Base-by-base conservation (phyloP, 2,329 filamentous ascomycete species). In the Phialophora tarda region DNA sequence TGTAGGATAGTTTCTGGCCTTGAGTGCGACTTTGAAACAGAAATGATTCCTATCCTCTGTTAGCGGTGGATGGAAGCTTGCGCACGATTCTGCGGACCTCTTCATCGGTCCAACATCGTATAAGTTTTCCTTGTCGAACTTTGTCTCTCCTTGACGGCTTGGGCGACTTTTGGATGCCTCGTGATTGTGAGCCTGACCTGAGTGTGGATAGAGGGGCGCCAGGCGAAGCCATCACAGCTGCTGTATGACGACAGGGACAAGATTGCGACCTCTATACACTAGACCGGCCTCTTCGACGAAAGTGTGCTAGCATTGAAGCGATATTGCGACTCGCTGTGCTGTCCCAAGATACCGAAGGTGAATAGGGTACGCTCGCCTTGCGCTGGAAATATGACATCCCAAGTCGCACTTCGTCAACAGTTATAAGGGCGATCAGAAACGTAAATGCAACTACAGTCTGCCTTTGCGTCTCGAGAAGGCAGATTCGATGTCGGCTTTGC, bases 21-120 rank as follows among this genome's bases (percentile, higher is more conserved):
- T 93, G 90, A 74, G 91, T 86, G 65, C 91, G 90, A 67, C 90
- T 93, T 79, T 93, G 90, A 68, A 95, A 85, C 62, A 95, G 88
- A 77, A 94, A 95, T 65, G 88, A 85, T 80, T 95, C 92, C 91
- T 94, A 70, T 69, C 17, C 23, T 7, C 4, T 11, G 21, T 57
- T 61, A 69, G 59, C 53, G 4, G 23, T 17, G 54, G 50, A 2
- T 41, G 5, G 30, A 64, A 34, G 14, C 50, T 66, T 23, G 61
- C 63, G 51, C 54, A 57, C 59, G n/a, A 24, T 41, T 34, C 32
- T 21, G 54, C 84, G 73, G 83, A 92, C 91, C 88, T 93, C 91
- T 78, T 93, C 91, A 77, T 93, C 91, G 70, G 90, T 93, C 91
- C 91, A 94, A 64, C 91, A 91, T 77, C 91, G 85, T 73, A 70